Conservation (phyloP, 192 early-diverging fungal genomes). For the Funneliformis mosseae region DNA sequence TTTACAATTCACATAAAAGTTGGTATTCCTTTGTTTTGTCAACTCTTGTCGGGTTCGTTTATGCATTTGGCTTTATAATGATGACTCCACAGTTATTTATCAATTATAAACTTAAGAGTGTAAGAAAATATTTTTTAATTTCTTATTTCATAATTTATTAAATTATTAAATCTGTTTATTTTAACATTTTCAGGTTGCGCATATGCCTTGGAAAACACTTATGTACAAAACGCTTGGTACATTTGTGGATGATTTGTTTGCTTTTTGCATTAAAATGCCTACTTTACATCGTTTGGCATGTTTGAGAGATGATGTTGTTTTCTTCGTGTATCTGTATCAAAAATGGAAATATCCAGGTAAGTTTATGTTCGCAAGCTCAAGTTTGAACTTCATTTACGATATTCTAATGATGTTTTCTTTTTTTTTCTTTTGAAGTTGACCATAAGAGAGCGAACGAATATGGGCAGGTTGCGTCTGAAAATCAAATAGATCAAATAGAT, state of each 20-base stretch:
- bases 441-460: conserved; percentile 87
- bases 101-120: conserved; percentile 83
- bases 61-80: conserved; percentile 81
- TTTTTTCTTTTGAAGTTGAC: conserved; percentile 51
- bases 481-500: conserved; percentile 20
- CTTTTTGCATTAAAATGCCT: conserved; percentile 96
- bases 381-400: background rate
- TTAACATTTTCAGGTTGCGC: conserved; percentile 68
- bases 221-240: conserved; percentile 85
- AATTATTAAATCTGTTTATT: background rate
- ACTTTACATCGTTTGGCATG: conserved; percentile 81
- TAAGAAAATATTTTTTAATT: conserved; percentile 33
- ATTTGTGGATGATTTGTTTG: conserved; percentile 86
- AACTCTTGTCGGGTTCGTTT: conserved; percentile 89
- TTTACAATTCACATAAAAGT: conserved; percentile 86
- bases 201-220: conserved; percentile 93
- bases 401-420: background rate
- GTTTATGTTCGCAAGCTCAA: background rate
- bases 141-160: background rate
- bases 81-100: conserved; percentile 92
- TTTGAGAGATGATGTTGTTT: conserved; percentile 85
- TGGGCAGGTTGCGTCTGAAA: conserved; percentile 67
- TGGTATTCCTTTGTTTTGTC: conserved; percentile 89
- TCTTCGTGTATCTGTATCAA: conserved; percentile 87
- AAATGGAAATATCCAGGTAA: conserved; percentile 68